These are phyloP conservation scores for Apostasia ramifera DNA, from an alignment of 106 monocot genomes.

Conservation along the genomic window DNA sequence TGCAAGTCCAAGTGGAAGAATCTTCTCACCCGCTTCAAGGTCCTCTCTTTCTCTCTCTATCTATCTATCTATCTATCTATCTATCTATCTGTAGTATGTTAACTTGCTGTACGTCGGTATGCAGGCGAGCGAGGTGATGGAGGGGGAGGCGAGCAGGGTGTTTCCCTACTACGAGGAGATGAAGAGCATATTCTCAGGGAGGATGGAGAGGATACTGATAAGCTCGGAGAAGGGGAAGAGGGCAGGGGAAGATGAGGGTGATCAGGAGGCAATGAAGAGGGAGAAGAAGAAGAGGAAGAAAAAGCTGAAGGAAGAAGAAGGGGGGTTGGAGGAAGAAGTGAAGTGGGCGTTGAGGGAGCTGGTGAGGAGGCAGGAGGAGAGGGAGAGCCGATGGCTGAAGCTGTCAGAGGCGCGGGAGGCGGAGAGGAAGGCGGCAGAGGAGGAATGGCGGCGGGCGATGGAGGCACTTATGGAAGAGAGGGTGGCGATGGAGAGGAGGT, in stretches of 20 bases:
- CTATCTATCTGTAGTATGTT: background rate
- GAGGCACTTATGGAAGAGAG: constrained; percentile 42
- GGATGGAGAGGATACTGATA: constrained; percentile 33
- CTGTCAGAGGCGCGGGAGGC: constrained; percentile 54
- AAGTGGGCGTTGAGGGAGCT: constrained; percentile 48
- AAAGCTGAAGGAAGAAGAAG: background rate
- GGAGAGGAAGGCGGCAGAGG: constrained; percentile 47
- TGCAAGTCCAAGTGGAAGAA: constrained; percentile 99
- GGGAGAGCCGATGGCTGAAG: constrained; percentile 43
- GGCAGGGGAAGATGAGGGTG: constrained; percentile 23
- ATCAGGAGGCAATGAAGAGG: constrained; percentile 7
- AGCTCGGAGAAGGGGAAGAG: constrained; percentile 12
- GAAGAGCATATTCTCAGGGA: constrained; percentile 42
- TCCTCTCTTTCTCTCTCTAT: constrained; percentile 4
- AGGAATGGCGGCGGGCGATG: constrained; percentile 55
- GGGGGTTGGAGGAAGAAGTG: constrained; percentile 14
- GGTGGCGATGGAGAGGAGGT: constrained; percentile 37
- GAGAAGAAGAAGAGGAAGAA: constrained; percentile 16
- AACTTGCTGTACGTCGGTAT: background rate
- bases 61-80: constrained; percentile 4
- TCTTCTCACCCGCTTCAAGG: constrained; percentile 90
- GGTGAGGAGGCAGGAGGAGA: constrained; percentile 48
- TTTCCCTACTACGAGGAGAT: constrained; percentile 76
- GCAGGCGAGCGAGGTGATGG: constrained; percentile 51
- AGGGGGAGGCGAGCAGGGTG: constrained; percentile 19